These are phyloP conservation scores for Mycena albidolilacea DNA, from an alignment of 768 basidiomycete species.

Conservation along the genomic window DNA sequence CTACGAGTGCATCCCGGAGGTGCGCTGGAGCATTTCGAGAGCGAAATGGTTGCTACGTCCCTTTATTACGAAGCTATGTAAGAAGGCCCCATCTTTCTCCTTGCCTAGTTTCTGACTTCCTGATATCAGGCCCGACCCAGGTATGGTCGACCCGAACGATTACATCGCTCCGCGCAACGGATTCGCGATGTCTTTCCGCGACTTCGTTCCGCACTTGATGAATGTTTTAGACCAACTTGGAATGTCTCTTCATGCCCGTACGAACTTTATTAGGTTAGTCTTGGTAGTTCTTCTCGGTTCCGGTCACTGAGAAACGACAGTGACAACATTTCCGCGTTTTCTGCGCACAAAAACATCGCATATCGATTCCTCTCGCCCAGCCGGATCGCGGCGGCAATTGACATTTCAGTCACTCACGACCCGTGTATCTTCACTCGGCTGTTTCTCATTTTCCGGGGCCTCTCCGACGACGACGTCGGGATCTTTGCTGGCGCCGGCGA, in stretches of 20 bases:
- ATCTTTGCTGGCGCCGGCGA: constrained; percentile 85
- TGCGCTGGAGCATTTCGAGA: constrained; percentile 89
- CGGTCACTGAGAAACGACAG: constrained; percentile 52
- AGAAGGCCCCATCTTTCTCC: constrained; percentile 46
- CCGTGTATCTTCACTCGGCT: constrained; percentile 87
- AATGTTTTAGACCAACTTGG: constrained; percentile 89
- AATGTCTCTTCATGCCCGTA: constrained; percentile 86
- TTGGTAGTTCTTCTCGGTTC: not conserved
- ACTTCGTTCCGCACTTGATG: constrained; percentile 86
- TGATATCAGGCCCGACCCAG: constrained; percentile 77
- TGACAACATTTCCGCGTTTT: constrained; percentile 82
- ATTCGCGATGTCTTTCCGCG: constrained; percentile 86
- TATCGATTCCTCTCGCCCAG: constrained; percentile 89
- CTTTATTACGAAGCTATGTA: constrained; percentile 91
- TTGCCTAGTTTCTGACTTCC: not conserved
- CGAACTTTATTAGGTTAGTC: constrained; percentile 84
- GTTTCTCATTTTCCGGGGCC: constrained; percentile 89
- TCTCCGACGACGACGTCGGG: constrained; percentile 84
- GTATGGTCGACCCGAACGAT: constrained; percentile 82
- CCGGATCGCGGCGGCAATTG: constrained; percentile 88
- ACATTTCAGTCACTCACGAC: constrained; percentile 87
- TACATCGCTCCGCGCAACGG: constrained; percentile 88
- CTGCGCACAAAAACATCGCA: constrained; percentile 87
- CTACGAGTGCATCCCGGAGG: constrained; percentile 88
- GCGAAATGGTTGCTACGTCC: constrained; percentile 83